phyloP scores from a whole-genome alignment of 805 yeast species.

The Geotrichum ghanense region DNA sequence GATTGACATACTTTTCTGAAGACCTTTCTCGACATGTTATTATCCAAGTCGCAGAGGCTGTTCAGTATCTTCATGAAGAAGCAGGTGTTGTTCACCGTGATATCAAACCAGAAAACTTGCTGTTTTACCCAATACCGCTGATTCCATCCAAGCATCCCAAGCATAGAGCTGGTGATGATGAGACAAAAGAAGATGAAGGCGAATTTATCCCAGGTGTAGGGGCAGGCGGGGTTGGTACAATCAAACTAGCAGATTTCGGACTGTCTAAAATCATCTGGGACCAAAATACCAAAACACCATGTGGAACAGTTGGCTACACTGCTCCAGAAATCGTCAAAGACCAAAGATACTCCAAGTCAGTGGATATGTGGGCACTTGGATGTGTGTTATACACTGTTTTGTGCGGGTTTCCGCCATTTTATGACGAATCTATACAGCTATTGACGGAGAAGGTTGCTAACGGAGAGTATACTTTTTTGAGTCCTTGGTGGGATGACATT shows the following conservation, averaged over 20 bases:
- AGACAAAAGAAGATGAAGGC: constrained; percentile 71
- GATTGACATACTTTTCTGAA: constrained; percentile 66
- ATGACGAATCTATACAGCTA: constrained; percentile 66
- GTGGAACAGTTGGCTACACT: constrained; percentile 97
- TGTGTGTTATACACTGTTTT: constrained; percentile 87
- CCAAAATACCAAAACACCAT: constrained; percentile 87
- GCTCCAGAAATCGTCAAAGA: constrained; percentile 97
- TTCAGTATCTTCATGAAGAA: constrained; percentile 60
- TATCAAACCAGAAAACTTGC: constrained; percentile 69
- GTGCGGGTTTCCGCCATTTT: constrained; percentile 97
- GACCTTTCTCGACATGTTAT: constrained; percentile 63
- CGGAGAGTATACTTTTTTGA: constrained; percentile 64
- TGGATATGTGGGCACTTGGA: constrained; percentile 98
- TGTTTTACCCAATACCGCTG: constrained; percentile 46
- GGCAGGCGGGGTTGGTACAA: constrained; percentile 83
- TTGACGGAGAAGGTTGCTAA: constrained; percentile 70
- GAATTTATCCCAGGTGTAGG: constrained; percentile 69
- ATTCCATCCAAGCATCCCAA: constrained; percentile 26
- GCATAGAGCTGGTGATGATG: constrained; percentile 31
- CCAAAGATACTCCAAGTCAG: constrained; percentile 83
- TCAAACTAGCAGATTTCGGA: constrained; percentile 93
- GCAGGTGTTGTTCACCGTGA: constrained; percentile 69
- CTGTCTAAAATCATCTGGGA: constrained; percentile 83
- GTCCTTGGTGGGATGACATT: constrained; percentile 89
- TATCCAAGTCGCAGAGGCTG: constrained; percentile 57